Evolutionary conservation across 2,329 filamentous ascomycete species (phyloP).

Genomic region (Colletotrichum sp.): DNA sequence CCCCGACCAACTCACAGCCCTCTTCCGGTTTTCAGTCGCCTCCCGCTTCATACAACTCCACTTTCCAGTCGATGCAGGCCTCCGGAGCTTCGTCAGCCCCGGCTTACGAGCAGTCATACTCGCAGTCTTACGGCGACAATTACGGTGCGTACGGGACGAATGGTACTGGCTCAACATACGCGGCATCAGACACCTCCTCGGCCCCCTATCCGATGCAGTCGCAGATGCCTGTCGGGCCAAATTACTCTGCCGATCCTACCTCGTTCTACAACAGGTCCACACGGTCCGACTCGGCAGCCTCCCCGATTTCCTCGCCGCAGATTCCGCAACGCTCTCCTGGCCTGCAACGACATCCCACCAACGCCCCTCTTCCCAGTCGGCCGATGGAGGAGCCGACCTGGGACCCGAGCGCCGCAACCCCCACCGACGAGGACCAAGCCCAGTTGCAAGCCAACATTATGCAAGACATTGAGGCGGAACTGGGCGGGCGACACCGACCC

Average conservation of each 20-base stretch:
- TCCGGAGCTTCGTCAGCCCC: slow-evolving; percentile 31
- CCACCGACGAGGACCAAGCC: slow-evolving; percentile 29
- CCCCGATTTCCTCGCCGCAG: slow-evolving; percentile 50
- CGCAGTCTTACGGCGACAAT: slow-evolving; percentile 13
- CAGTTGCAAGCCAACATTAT: slow-evolving; percentile 56
- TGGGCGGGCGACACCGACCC: slow-evolving; percentile 46
- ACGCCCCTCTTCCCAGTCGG: slow-evolving; percentile 62
- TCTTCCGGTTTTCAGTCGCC: slow-evolving; percentile 42
- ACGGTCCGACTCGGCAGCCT: slow-evolving; percentile 55
- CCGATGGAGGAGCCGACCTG: slow-evolving; percentile 51
- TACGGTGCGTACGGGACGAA: slow-evolving; percentile 44
- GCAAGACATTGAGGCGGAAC: slow-evolving; percentile 61
- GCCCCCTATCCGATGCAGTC: slow-evolving; percentile 56
- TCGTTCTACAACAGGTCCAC: slow-evolving; percentile 47
- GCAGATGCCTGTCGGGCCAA: slow-evolving; percentile 57
- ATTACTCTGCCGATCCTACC: slow-evolving; percentile 52
- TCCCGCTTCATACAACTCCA: slow-evolving; percentile 32
- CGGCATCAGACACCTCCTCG: slow-evolving; percentile 38
- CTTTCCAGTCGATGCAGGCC: slow-evolving; percentile 24
- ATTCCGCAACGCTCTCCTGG: slow-evolving; percentile 46
- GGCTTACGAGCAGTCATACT: slow-evolving; percentile 39
- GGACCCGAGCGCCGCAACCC: slow-evolving; percentile 36
- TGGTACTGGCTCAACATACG: slow-evolving; percentile 41
- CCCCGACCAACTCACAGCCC: slow-evolving; percentile 37
- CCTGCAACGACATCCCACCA: slow-evolving; percentile 62